phyloP scores from a whole-genome alignment of 257 asterid genomes.

The Anisodus acutangulus region DNA sequence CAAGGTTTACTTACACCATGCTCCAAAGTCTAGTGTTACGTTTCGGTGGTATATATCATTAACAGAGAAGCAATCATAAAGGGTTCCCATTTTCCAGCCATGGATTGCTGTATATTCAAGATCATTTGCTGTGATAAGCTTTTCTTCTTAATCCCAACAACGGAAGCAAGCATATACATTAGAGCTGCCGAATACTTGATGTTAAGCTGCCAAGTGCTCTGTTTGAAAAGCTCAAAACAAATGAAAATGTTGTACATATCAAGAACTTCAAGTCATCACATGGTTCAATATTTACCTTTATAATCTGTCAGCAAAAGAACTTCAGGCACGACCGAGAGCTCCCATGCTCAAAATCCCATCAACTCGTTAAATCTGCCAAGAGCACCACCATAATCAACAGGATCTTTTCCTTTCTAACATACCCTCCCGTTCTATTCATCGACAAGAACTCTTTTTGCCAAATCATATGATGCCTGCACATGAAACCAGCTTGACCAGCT shows the following conservation, averaged over 20 bases:
- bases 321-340: not conserved
- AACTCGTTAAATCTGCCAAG: not conserved
- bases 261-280: slow-evolving; percentile 12
- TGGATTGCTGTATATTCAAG: not conserved
- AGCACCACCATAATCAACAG: not conserved
- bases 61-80: not conserved
- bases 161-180: not conserved
- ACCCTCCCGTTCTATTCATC: not conserved
- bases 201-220: not conserved
- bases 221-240: not conserved
- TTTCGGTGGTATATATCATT: not conserved
- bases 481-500: not conserved
- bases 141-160: slow-evolving; percentile 6
- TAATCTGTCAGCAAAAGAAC: slow-evolving; percentile 12
- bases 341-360: slow-evolving; percentile 16
- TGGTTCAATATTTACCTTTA: not conserved
- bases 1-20: not conserved
- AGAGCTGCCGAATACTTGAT: not conserved
- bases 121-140: not conserved
- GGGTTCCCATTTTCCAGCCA: slow-evolving; percentile 3
- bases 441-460: slow-evolving; percentile 11
- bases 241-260: not conserved
- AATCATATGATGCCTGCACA: slow-evolving; percentile 5
- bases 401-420: not conserved
- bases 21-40: not conserved